Conservation (phyloP, 352 stramenopile species). For the Phytopythium chamaehyphon region DNA sequence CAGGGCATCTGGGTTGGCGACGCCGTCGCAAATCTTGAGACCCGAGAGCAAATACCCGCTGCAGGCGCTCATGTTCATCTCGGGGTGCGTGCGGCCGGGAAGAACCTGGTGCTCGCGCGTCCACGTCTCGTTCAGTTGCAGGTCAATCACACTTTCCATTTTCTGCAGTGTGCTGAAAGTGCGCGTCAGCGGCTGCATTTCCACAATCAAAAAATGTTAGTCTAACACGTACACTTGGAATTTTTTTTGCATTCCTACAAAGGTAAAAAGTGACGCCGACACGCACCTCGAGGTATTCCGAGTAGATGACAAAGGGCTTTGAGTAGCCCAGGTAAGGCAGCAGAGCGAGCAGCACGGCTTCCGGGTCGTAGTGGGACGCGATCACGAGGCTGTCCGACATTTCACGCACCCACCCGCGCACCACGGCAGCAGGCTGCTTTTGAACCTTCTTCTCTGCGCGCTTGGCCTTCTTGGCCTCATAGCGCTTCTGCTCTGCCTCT, state of each 20-base stretch:
- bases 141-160: constrained; percentile 88
- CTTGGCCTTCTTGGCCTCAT: constrained; percentile 75
- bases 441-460: constrained; percentile 75
- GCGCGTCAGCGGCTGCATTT: constrained; percentile 80
- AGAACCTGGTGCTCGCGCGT: constrained; percentile 94
- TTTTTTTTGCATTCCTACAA: too few species aligned
- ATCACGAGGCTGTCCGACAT: constrained; percentile 89
- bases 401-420: constrained; percentile 64
- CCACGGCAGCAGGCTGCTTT: constrained; percentile 56
- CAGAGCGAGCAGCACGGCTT: constrained; percentile 78
- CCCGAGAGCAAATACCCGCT: constrained; percentile 94
- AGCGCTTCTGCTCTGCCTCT: constrained; percentile 69
- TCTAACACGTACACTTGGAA: too few species aligned
- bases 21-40: constrained; percentile 78
- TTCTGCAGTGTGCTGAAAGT: constrained; percentile 89
- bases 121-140: constrained; percentile 95
- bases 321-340: constrained; percentile 88
- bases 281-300: constrained; percentile 86
- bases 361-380: constrained; percentile 88
- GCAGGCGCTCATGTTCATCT: constrained; percentile 96
- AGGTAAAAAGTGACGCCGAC: too few species aligned
- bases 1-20: constrained; percentile 6
- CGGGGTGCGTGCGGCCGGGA: constrained; percentile 91
- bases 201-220: background rate
- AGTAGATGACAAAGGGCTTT: constrained; percentile 95